Evolutionary conservation across 2,329 filamentous ascomycete genomes (phyloP), one percentile per base, ranked within the genome.

Genomic region (Pestalotiopsis sp.): DNA sequence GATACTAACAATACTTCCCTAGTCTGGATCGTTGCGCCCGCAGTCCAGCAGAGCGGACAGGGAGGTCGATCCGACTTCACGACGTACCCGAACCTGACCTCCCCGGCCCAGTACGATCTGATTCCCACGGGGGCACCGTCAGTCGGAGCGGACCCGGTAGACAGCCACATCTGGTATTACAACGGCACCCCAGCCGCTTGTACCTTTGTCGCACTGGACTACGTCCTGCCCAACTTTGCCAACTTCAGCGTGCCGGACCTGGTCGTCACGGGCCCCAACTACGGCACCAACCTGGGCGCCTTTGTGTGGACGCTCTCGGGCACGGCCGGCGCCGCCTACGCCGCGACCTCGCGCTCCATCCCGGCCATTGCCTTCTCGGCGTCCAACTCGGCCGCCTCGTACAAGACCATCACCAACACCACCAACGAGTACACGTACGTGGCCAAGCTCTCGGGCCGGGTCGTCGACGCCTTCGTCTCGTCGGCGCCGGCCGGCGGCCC

Each of bases 161-260:
- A 89, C 68, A 79, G 79, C 66, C 82, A 87, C 69, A 87, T 90
- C 71, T 89, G 85, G 85, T 89, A 89, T 74, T 90, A 89, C 77
- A 87, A 89, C 66, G 87, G 87, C 25, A 90, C 87, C 0, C 86
- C 87, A 0, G 85, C 85, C 0, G 84, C 86, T 0, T 86, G 84
- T 72, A 86, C 85, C 1, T 85, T 88, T 68, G 85, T 89, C 4
- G 86, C 83, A 2, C 81, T 89, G 5, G 86, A 89, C 78, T 87
- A 85, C 59, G 84, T 89, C 9, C 79, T 89, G 17, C 86, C 86
- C 1, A 78, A 74, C 14, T 85, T 82, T 73, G 82, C 81, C 70
- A 79, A 84, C 73, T 83, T 85, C 72, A 79, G 75, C n/a, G 80
- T 81, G 2, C 85, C 85, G 0, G 87, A 90, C 67, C 80, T 89